Base-by-base conservation (phyloP, 2,329 filamentous ascomycete genomes). In the Macroventuria anomochaeta region DNA sequence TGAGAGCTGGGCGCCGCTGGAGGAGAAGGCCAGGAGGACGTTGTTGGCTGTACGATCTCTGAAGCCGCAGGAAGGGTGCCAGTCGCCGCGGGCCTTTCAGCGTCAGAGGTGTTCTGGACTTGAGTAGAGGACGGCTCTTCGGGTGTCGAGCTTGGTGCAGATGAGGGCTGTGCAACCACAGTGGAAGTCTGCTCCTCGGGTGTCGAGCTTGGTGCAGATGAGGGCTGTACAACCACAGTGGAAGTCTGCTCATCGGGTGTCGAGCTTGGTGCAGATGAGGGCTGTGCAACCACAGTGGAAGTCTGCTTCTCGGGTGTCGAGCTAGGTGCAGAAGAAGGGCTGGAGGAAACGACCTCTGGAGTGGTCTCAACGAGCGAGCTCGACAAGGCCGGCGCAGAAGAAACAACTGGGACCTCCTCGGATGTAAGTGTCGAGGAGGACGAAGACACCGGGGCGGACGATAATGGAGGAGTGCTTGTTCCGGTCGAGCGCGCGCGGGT, bases 1-100 rank as follows among this genome's bases (percentile, higher is more conserved):
- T 48, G 52, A 10, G 61, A 50, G 41, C 37, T 53, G 11, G 54
- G 26, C 18, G 49, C 43, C 21, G 50, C 37, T 18, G 50, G 43
- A 20, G 50, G 31, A 13, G 50, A 53, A 13, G 43, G 31, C 20
- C 38, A 54, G 20, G 39, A 39, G 5, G 42, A 37, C n/a, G 37
- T 29, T 21, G 49, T 53, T 10, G 49, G 49, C 25, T 15, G 31
- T 18, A 47, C 42, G n/a, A 53, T 47, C 25, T 29, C 36, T 11
- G 50, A 53, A 36, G 42, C 23, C 6, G 42, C 21, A 17, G 50
- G 37, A 7, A 46, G 31, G 15, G 31, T 29, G 17, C 43, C 38
- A 13, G 50, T 48, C 8, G 37, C 13, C 7, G 42, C 43, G 23
- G 50, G 50, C 36, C 32, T 46, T 25, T 42, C 36, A 8, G 10